These are phyloP conservation scores for Takashimella koratensis DNA, from an alignment of 1,284 basidiomycete species.

Conservation along the genomic window DNA sequence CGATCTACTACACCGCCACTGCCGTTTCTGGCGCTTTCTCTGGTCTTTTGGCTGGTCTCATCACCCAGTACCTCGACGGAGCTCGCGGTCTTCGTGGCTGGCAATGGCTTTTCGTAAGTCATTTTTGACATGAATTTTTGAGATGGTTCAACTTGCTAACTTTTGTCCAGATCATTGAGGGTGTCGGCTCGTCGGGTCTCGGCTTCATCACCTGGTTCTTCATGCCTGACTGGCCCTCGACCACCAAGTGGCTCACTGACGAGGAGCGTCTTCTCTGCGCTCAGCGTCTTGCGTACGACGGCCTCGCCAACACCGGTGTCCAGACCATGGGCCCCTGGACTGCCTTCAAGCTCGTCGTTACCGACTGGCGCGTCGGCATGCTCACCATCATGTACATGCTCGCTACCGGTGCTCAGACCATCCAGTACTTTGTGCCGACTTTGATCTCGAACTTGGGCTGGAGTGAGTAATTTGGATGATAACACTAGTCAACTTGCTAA, in stretches of 20 bases:
- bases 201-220: constrained; percentile 36
- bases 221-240: constrained; percentile 48
- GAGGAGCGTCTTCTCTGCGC: constrained; percentile 50
- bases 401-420: constrained; percentile 50
- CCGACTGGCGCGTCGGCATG: constrained; percentile 36
- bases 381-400: constrained; percentile 51
- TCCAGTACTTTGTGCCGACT: constrained; percentile 53
- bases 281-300: constrained; percentile 49
- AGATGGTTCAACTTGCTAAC: not conserved
- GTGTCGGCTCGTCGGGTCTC: constrained; percentile 34
- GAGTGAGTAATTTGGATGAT: not conserved
- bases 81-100: constrained; percentile 42
- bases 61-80: constrained; percentile 47
- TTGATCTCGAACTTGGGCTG: constrained; percentile 35
- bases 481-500: constrained; percentile 42
- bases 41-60: constrained; percentile 49
- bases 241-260: constrained; percentile 48
- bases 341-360: constrained; percentile 45
- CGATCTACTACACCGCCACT: constrained; percentile 48
- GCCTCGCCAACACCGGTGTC: constrained; percentile 32
- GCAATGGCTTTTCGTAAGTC: constrained; percentile 43
- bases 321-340: constrained; percentile 15
- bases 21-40: constrained; percentile 49
- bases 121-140: not conserved
- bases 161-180: constrained; percentile 34